Conservation (phyloP, 2,329 filamentous ascomycete species). For the Pseudomassariella vexata region DNA sequence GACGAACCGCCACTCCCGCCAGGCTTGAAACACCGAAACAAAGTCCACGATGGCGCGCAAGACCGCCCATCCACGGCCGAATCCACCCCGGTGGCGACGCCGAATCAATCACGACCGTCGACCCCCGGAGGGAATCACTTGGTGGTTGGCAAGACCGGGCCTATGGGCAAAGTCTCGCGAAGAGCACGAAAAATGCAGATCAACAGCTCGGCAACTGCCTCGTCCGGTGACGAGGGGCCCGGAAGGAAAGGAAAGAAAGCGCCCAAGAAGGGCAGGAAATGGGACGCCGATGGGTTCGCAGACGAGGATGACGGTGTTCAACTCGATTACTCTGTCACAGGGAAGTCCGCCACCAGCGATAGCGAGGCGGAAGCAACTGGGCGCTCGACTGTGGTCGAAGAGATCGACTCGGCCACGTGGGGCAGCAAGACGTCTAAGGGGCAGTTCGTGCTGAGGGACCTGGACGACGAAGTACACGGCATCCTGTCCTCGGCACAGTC, state of each 20-base stretch:
- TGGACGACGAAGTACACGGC: constrained; percentile 87
- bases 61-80: constrained; percentile 52
- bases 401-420: constrained; percentile 75
- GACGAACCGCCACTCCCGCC: constrained; percentile 34
- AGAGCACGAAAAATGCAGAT: constrained; percentile 65
- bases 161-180: constrained; percentile 71
- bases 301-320: constrained; percentile 76
- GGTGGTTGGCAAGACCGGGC: constrained; percentile 67
- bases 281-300: constrained; percentile 83
- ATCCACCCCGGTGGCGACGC: constrained; percentile 63
- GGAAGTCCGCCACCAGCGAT: constrained; percentile 43
- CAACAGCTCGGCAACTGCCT: constrained; percentile 59
- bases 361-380: constrained; percentile 44
- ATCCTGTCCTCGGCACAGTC: constrained; percentile 79
- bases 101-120: constrained; percentile 71
- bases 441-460: constrained; percentile 87
- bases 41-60: constrained; percentile 25
- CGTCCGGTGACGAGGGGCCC: constrained; percentile 77
- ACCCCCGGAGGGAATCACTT: constrained; percentile 66
- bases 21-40: constrained; percentile 34
- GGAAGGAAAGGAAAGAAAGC: constrained; percentile 55
- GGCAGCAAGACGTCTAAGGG: constrained; percentile 80
- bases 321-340: constrained; percentile 79
- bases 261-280: constrained; percentile 81
- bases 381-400: constrained; percentile 59